Evolutionary conservation across 495 filamentous ascomycete genomes (phyloP).

Genomic region (Talaromyces liani): DNA sequence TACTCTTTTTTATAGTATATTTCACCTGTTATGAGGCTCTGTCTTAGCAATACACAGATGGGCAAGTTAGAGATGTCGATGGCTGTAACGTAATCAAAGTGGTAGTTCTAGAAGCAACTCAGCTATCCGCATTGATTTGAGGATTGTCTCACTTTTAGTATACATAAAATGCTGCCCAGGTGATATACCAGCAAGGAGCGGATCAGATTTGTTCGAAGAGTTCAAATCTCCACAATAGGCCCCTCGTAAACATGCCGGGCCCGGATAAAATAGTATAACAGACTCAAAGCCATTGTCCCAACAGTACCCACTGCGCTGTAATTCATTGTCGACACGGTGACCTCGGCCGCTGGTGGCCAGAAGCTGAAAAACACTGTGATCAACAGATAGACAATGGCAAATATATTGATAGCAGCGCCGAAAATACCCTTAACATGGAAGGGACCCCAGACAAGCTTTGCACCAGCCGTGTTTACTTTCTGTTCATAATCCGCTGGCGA

Average conservation of each 20-base stretch:
- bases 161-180: not conserved
- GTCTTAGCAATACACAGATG: no score
- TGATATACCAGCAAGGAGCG: not conserved
- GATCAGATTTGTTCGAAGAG: not conserved
- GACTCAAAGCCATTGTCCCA: slow-evolving; percentile 30
- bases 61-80: no score
- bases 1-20: no score
- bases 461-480: slow-evolving; percentile 22
- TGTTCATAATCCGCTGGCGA: slow-evolving; percentile 6
- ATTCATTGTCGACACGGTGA: slow-evolving; percentile 34
- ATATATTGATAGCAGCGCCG: slow-evolving; percentile 22
- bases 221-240: slow-evolving; percentile 33
- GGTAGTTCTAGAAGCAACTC: not conserved
- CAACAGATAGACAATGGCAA: slow-evolving; percentile 34
- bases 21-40: no score
- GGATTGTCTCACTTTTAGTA: not conserved
- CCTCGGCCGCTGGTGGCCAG: slow-evolving; percentile 31
- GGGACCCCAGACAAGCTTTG: slow-evolving; percentile 32
- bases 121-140: not conserved
- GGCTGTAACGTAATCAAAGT: not conserved
- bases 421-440: slow-evolving; percentile 25
- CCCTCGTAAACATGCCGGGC: slow-evolving; percentile 37
- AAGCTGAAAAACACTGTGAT: slow-evolving; percentile 45
- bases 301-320: slow-evolving; percentile 39
- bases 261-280: slow-evolving; percentile 37